A percentile compares a stretch with the other conserved stretches of the same genome.
Evolutionary conservation across 345 rosid genomes (phyloP).

Genomic region (Hypericum perforatum): DNA sequence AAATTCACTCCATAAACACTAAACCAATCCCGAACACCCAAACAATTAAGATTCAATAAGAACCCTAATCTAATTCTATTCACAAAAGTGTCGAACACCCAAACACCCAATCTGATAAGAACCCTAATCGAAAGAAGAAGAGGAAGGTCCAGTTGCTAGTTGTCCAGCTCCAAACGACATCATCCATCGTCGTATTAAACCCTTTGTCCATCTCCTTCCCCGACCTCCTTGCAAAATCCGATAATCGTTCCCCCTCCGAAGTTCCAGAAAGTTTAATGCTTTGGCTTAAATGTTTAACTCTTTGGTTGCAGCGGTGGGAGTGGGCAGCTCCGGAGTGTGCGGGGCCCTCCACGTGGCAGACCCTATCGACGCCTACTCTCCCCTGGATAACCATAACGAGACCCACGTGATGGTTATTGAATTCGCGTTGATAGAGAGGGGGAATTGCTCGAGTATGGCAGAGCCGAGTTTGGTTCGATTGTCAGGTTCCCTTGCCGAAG

Average conservation of each 20-base stretch:
- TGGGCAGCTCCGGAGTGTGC: slow-evolving; percentile 32
- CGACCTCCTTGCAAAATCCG: slow-evolving; percentile 70
- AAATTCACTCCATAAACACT: too few relatives aligned
- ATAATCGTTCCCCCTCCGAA: slow-evolving; percentile 23
- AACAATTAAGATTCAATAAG: too few relatives aligned
- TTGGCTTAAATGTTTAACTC: not conserved
- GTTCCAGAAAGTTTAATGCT: not conserved
- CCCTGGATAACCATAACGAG: slow-evolving; percentile 19
- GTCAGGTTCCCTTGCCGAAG: too few relatives aligned
- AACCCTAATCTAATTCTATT: too few relatives aligned
- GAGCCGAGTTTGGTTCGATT: too few relatives aligned
- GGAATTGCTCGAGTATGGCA: slow-evolving; percentile 50
- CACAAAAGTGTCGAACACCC: too few relatives aligned
- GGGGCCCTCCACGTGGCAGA: slow-evolving; percentile 54
- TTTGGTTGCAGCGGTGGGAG: slow-evolving; percentile 26
- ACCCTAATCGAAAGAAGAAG: too few relatives aligned
- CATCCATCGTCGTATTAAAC: slow-evolving; percentile 39
- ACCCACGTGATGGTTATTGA: slow-evolving; percentile 20
- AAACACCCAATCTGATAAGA: too few relatives aligned
- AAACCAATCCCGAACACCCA: too few relatives aligned
- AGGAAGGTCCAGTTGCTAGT: too few relatives aligned
- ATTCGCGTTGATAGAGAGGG: slow-evolving; percentile 49
- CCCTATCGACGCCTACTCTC: slow-evolving; percentile 52
- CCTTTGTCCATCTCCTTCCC: slow-evolving; percentile 41
- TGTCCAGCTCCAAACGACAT: slow-evolving; percentile 10